A percentile compares a stretch with the other conserved stretches of the same genome.
Conservation (phyloP, 257 asterid species). For the Solanum virginianum region DNA sequence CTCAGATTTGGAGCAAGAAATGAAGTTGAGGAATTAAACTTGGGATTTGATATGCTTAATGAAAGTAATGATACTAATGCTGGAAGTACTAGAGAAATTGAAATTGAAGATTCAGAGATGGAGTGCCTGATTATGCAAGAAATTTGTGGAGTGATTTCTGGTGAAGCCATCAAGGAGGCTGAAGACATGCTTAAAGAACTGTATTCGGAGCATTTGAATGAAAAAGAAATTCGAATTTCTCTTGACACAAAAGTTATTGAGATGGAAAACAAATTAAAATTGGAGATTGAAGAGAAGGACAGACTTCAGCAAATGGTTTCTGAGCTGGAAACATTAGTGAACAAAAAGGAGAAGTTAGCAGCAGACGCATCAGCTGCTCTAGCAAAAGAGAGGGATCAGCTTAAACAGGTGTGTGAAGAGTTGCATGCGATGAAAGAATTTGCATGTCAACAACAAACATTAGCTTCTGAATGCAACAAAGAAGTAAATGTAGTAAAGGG, state of each 20-base stretch:
- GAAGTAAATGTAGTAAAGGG: slow-evolving; percentile 29
- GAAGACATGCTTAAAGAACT: slow-evolving; percentile 18
- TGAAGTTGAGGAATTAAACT: not conserved
- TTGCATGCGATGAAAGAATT: slow-evolving; percentile 30
- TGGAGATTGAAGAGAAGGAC: slow-evolving; percentile 41
- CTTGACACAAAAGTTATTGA: slow-evolving; percentile 26
- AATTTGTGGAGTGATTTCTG: slow-evolving; percentile 24
- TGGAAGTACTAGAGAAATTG: slow-evolving; percentile 19
- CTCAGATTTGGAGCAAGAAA: slow-evolving; percentile 20
- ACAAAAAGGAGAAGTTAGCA: slow-evolving; percentile 35
- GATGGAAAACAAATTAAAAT: slow-evolving; percentile 38
- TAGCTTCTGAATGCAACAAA: slow-evolving; percentile 25
- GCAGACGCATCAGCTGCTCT: slow-evolving; percentile 30
- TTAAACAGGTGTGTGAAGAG: slow-evolving; percentile 39
- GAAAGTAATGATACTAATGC: not conserved
- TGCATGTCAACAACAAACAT: slow-evolving; percentile 23
- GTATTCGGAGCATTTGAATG: slow-evolving; percentile 20
- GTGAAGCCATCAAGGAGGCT: slow-evolving; percentile 42
- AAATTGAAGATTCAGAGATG: slow-evolving; percentile 41
- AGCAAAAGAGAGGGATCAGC: slow-evolving; percentile 32
- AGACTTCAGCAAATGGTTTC: slow-evolving; percentile 36
- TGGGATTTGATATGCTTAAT: not conserved
- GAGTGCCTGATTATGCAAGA: slow-evolving; percentile 31
- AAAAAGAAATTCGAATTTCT: slow-evolving; percentile 19
- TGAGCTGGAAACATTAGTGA: slow-evolving; percentile 19